These are phyloP conservation scores for Solanum chacoense DNA, from an alignment of 305 asterid species.

Conservation along the genomic window DNA sequence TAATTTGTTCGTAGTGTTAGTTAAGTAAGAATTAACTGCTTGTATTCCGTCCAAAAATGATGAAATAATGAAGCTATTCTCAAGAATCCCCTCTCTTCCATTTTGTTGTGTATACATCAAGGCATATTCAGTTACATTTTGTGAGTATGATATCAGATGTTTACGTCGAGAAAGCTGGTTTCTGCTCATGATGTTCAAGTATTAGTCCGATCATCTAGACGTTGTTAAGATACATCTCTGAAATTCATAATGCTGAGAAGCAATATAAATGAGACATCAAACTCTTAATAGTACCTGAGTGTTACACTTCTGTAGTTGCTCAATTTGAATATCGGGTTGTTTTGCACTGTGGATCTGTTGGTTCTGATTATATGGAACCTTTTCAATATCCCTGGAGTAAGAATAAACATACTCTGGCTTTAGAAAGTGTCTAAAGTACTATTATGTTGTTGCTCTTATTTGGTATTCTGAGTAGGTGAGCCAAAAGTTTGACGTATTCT, in stretches of 20 bases:
- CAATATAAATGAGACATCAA: not conserved
- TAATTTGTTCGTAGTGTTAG: not conserved
- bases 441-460: not conserved
- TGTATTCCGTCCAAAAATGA: not conserved
- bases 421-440: not conserved
- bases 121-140: not conserved
- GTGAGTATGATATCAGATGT: not conserved
- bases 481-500: not conserved
- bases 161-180: not conserved
- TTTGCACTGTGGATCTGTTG: not conserved
- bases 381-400: not conserved
- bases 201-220: not conserved
- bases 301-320: not conserved
- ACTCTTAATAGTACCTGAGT: not conserved
- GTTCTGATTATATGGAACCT: not conserved
- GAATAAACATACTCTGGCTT: not conserved
- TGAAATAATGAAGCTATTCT: not conserved
- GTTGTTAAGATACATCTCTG: not conserved
- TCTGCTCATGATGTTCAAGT: not conserved
- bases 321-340: not conserved
- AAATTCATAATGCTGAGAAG: not conserved
- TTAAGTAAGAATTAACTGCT: not conserved
- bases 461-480: not conserved
- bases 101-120: not conserved
- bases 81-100: not conserved